Base-by-base conservation (phyloP, 208 protist genomes). In the Trypanosoma avium region DNA sequence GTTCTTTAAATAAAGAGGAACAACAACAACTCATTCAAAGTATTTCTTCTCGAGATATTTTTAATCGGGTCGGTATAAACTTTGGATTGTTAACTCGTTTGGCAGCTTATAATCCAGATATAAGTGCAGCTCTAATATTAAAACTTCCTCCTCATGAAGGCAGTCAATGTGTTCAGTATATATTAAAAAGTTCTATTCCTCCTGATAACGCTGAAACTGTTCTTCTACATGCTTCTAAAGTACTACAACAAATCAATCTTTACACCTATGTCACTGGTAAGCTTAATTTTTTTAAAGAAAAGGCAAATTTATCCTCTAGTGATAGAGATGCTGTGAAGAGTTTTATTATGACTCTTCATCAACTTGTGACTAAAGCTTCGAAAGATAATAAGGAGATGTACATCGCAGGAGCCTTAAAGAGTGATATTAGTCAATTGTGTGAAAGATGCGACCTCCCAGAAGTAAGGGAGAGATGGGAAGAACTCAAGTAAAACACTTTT, bases 381-480 rank as follows among this genome's bases (percentile, higher is more conserved):
- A 87, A 85, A 54, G 86, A 86, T 36, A 90, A 89, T 54, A 87
- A 86, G 42, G 82, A 87, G 30, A 75, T 92, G 24, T 85, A 75
- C 29, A 75, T 92, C 32, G 61, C 79, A 3, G 78, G 85, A 12
- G 40, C 48, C 1, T 46, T 81, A 3, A 81, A 80, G 33, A 19
- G 45, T 30, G 77, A 89, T 27, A 69, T 90, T 32, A 82, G 75
- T 24, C 52, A 72, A 33, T 49, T 90, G 17, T 82, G 87, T 61
- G 71, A 77, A 45, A 64, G 53, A 12, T 76, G 67, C 32, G 74
- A 67, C 32, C 48, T 73, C 30, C 67, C 73, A 29, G 86, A 92
- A 40, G 67, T 89, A 43, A 63, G 53, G 7, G 72, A 56, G 42
- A 55, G 66, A 21, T 92, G 86, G 86, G 75, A 82, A 0, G 86